Conservation (phyloP, 495 filamentous ascomycete species). For the Penicillium pancosmium region DNA sequence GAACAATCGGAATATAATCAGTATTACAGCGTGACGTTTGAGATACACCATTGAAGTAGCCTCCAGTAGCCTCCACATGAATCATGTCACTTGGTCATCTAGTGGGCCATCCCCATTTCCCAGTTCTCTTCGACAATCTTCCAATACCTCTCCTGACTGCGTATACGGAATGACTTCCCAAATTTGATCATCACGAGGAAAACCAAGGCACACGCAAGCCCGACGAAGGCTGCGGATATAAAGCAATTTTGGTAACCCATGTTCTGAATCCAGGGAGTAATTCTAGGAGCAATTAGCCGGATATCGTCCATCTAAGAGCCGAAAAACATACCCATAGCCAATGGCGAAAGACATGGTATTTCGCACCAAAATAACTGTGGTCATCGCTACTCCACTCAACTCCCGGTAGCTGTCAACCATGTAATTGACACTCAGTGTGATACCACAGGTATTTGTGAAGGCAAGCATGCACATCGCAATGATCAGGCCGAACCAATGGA, state of each 20-base stretch:
- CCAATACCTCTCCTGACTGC: conserved; percentile 48
- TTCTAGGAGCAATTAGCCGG: conserved; percentile 31
- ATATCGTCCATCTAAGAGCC: not conserved
- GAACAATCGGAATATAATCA: too few species aligned
- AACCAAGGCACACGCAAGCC: conserved; percentile 53
- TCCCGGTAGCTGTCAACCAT: conserved; percentile 66
- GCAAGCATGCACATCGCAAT: conserved; percentile 65
- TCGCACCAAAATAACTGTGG: conserved; percentile 64
- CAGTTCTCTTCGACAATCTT: conserved; percentile 41
- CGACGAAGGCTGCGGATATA: conserved; percentile 62
- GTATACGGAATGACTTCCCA: conserved; percentile 48
- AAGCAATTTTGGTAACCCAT: conserved; percentile 67
- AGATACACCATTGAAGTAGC: not conserved
- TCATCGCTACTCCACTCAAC: conserved; percentile 63
- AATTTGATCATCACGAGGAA: conserved; percentile 60
- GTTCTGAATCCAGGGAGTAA: conserved; percentile 64
- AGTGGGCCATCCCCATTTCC: conserved; percentile 46
- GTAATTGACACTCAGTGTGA: conserved; percentile 64
- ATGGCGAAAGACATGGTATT: conserved; percentile 69
- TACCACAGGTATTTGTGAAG: conserved; percentile 57
- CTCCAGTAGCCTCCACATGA: too few species aligned
- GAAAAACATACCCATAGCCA: conserved; percentile 49
- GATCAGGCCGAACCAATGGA: conserved; percentile 65
- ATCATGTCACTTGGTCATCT: not conserved
- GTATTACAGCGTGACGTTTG: too few species aligned